phyloP scores from a whole-genome alignment of 2,329 filamentous ascomycete genomes.

The Aspergillus quadricinctus region DNA sequence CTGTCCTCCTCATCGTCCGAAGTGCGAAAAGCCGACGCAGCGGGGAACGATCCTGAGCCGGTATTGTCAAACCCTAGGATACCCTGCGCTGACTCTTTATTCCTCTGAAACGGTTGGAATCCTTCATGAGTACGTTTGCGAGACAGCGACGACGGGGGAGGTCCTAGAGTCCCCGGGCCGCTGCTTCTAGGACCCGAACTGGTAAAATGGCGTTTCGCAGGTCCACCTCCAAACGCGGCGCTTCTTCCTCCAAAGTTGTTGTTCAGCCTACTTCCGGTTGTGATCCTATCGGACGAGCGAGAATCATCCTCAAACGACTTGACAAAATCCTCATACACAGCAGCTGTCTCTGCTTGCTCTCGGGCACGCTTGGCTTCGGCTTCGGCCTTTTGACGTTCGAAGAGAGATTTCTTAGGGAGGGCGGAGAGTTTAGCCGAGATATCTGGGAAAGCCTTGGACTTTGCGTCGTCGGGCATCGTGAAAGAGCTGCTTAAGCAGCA shows the following conservation, averaged over 20 bases:
- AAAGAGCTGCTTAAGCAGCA: slow-evolving; percentile 21
- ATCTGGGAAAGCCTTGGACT: slow-evolving; percentile 58
- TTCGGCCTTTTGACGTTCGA: slow-evolving; percentile 83
- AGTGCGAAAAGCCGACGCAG: slow-evolving; percentile 38
- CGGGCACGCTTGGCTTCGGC: slow-evolving; percentile 81
- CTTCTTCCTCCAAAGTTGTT: slow-evolving; percentile 29
- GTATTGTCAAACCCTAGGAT: slow-evolving; percentile 39
- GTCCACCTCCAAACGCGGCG: slow-evolving; percentile 34
- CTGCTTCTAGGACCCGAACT: slow-evolving; percentile 43
- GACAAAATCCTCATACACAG: slow-evolving; percentile 81
- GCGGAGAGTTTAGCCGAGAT: slow-evolving; percentile 73
- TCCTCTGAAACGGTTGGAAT: slow-evolving; percentile 32
- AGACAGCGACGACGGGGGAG: slow-evolving; percentile 36
- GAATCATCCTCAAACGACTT: slow-evolving; percentile 59
- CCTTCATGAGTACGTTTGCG: slow-evolving; percentile 44
- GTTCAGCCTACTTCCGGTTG: slow-evolving; percentile 21
- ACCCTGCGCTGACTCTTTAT: slow-evolving; percentile 37
- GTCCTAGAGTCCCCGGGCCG: slow-evolving; percentile 48
- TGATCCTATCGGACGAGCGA: slow-evolving; percentile 9
- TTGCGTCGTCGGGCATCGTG: slow-evolving; percentile 37
- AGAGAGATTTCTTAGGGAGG: slow-evolving; percentile 76
- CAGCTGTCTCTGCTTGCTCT: slow-evolving; percentile 82
- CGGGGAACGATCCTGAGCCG: slow-evolving; percentile 13
- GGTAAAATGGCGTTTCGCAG: slow-evolving; percentile 60
- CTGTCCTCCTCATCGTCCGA: slow-evolving; percentile 45